Evolutionary conservation across 2,329 filamentous ascomycete genomes (phyloP).

Genomic region (Fusarium albidum): DNA sequence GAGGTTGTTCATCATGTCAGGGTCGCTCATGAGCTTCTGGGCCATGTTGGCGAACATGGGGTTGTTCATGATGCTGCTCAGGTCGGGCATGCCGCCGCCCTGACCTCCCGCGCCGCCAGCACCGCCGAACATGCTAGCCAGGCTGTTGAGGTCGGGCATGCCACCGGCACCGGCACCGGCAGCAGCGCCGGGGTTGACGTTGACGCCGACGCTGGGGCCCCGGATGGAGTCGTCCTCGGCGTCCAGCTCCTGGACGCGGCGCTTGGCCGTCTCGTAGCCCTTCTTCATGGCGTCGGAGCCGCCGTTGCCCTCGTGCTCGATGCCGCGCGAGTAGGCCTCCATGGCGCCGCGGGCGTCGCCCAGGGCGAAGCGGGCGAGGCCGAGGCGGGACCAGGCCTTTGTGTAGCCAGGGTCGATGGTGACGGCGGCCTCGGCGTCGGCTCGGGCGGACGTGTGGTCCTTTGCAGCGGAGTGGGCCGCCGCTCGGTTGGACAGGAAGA

Average conservation of each 20-base stretch:
- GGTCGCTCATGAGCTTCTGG: conserved; percentile 96
- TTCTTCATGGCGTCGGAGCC: conserved; percentile 98
- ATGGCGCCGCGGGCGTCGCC: conserved; percentile 91
- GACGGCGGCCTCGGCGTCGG: conserved; percentile 91
- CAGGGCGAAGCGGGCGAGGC: conserved; percentile 88
- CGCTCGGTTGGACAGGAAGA: conserved; percentile 97
- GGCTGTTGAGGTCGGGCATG: conserved; percentile 74
- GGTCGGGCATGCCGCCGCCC: conserved; percentile 85
- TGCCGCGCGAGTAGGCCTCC: conserved; percentile 93
- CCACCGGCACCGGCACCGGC: conserved; percentile 54
- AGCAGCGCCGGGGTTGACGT: conserved; percentile 57
- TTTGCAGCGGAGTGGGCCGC: conserved; percentile 87
- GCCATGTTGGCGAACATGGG: conserved; percentile 99
- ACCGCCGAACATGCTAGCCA: conserved; percentile 77
- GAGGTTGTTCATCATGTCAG: conserved; percentile 86
- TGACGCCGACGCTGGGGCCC: conserved; percentile 60
- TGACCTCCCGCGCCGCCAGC: conserved; percentile 67
- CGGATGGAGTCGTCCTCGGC: conserved; percentile 50
- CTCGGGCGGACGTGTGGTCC: conserved; percentile 83
- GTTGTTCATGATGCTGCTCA: conserved; percentile 90
- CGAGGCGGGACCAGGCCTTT: conserved; percentile 95
- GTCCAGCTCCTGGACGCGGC: conserved; percentile 82
- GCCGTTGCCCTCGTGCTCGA: conserved; percentile 91
- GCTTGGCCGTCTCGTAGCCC: conserved; percentile 92
- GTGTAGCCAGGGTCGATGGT: conserved; percentile 91